Percentiles rank a stretch among this genome's conserved stretches.
phyloP scores from a whole-genome alignment of 1,139 yeast genomes.

The Taphrina deformans region DNA sequence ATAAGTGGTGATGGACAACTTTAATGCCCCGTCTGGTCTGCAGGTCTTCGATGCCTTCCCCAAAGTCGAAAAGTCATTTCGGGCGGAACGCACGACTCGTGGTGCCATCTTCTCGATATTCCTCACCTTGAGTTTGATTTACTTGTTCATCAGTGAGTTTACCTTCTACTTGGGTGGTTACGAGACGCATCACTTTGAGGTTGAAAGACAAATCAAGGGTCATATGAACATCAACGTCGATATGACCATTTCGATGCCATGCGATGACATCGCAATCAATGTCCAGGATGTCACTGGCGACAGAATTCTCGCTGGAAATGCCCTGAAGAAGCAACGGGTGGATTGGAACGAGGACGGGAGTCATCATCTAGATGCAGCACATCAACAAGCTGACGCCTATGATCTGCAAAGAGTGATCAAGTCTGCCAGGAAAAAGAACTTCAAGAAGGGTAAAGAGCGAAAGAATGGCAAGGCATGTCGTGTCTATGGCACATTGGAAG shows the following conservation, averaged over 20 bases:
- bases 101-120: slow-evolving; percentile 53
- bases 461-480: slow-evolving; percentile 81
- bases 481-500: slow-evolving; percentile 81
- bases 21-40: slow-evolving; percentile 28
- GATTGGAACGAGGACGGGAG: slow-evolving; percentile 37
- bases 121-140: slow-evolving; percentile 47
- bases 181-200: slow-evolving; percentile 73
- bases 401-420: slow-evolving; percentile 34
- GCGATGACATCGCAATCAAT: slow-evolving; percentile 71
- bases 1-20: slow-evolving; percentile 18
- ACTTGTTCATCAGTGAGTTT: slow-evolving; percentile 79
- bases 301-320: slow-evolving; percentile 71
- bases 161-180: slow-evolving; percentile 85
- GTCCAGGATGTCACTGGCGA: slow-evolving; percentile 79
- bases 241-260: slow-evolving; percentile 78
- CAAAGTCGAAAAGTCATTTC: slow-evolving; percentile 70
- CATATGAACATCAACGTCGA: slow-evolving; percentile 74
- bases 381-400: slow-evolving; percentile 36
- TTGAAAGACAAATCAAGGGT: slow-evolving; percentile 56
- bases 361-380: slow-evolving; percentile 37
- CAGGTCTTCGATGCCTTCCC: slow-evolving; percentile 84
- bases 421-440: slow-evolving; percentile 33
- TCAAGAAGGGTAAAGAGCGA: slow-evolving; percentile 49
- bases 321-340: slow-evolving; percentile 51
- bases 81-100: slow-evolving; percentile 78